phyloP scores from a whole-genome alignment of 495 filamentous ascomycete genomes.

The Ramalina intermedia region DNA sequence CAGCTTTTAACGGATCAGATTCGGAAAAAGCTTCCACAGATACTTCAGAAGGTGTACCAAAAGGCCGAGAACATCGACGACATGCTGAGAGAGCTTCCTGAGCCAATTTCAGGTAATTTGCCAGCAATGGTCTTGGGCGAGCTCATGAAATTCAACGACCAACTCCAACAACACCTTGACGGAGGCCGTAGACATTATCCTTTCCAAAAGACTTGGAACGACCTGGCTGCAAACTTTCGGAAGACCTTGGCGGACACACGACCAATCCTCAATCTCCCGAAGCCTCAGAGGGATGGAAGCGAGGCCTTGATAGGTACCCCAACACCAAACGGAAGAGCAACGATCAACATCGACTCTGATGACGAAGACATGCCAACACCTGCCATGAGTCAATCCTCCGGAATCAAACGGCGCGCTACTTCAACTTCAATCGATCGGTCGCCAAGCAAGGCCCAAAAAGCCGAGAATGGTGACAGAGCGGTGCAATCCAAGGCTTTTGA shows the following conservation, averaged over 20 bases:
- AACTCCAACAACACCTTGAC: conserved; percentile 23
- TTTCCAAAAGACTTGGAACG: conserved; percentile 25
- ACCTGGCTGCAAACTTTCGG: conserved; percentile 25
- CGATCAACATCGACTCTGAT: conserved; percentile 3
- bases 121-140: conserved; percentile 25
- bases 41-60: conserved; percentile 40
- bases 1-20: conserved; percentile 40
- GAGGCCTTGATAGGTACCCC: neutral
- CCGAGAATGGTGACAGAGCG: neutral
- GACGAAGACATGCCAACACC: conserved; percentile 4
- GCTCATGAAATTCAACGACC: conserved; percentile 19
- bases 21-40: conserved; percentile 39
- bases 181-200: conserved; percentile 20
- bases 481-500: conserved; percentile 15
- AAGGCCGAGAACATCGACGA: conserved; percentile 31
- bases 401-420: neutral
- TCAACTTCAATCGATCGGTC: neutral
- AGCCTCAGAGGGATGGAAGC: neutral
- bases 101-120: conserved; percentile 33
- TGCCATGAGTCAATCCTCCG: neutral
- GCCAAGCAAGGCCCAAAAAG: neutral
- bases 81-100: conserved; percentile 36
- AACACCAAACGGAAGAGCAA: neutral
- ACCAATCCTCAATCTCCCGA: conserved; percentile 19
- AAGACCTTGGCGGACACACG: conserved; percentile 20